Conservation (phyloP, 1,139 yeast species). For the Candida sp. region DNA sequence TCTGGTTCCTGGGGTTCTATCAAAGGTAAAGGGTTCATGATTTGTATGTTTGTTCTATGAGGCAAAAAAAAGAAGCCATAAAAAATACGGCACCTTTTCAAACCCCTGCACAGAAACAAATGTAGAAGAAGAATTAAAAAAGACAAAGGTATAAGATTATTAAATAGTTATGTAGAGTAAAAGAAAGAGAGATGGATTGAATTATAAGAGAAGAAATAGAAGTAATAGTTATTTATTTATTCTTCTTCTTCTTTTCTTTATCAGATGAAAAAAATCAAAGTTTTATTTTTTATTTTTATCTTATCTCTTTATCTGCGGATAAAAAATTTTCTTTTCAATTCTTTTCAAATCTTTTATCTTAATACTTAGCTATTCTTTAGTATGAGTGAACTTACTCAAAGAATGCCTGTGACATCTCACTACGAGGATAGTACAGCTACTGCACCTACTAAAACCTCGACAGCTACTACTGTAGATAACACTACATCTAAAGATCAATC, state of each 20-base stretch:
- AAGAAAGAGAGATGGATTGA: too few species aligned
- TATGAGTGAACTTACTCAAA: conserved; percentile 2
- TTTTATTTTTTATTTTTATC: neutral
- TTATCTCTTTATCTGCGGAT: conserved; percentile 3
- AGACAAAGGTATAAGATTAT: too few species aligned
- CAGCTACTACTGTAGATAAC: neutral
- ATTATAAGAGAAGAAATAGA: too few species aligned
- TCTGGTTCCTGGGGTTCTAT: neutral
- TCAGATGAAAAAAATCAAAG: too few species aligned
- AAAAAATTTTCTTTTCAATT: conserved; percentile 1
- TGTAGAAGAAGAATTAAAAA: too few species aligned
- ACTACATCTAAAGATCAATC: neutral
- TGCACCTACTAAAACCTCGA: neutral
- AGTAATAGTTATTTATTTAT: too few species aligned
- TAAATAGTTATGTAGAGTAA: too few species aligned
- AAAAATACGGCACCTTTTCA: neutral
- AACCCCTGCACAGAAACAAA: neutral
- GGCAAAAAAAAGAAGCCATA: neutral
- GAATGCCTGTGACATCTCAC: neutral
- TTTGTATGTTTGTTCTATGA: too few species aligned
- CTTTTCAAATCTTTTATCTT: neutral
- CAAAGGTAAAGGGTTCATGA: conserved; percentile 1
- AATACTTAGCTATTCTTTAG: neutral
- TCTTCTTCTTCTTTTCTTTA: too few species aligned
- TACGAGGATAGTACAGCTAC: neutral